phyloP scores from a whole-genome alignment of 352 stramenopile genomes.

The Globisporangium rhizosaccharum region DNA sequence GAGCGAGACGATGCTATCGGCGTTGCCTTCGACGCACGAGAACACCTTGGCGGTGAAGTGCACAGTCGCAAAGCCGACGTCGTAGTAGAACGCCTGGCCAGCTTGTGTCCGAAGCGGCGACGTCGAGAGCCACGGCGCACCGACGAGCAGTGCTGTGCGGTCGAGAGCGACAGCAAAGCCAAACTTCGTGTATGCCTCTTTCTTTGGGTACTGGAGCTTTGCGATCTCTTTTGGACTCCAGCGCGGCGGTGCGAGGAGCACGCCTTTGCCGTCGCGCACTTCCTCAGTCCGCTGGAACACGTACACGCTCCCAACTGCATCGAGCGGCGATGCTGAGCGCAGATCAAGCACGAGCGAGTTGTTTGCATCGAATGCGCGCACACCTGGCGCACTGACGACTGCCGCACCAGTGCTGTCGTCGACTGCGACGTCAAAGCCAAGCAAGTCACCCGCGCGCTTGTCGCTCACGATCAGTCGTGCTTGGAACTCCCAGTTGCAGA shows the following conservation, averaged over 20 bases:
- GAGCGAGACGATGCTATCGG: slow-evolving; percentile 48
- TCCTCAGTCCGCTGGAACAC: slow-evolving; percentile 59
- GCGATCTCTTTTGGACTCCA: slow-evolving; percentile 67
- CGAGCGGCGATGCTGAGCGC: slow-evolving; percentile 19
- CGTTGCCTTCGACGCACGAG: slow-evolving; percentile 55
- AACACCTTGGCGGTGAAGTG: slow-evolving; percentile 58
- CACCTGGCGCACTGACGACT: slow-evolving; percentile 71
- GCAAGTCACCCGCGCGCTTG: slow-evolving; percentile 79
- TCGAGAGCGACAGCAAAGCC: slow-evolving; percentile 51
- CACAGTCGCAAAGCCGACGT: slow-evolving; percentile 45
- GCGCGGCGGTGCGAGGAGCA: slow-evolving; percentile 49
- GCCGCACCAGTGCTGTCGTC: slow-evolving; percentile 79
- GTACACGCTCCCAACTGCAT: slow-evolving; percentile 60
- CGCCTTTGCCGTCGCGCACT: slow-evolving; percentile 60
- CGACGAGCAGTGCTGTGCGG: slow-evolving; percentile 49
- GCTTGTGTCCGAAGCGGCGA: slow-evolving; percentile 27
- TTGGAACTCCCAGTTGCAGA: slow-evolving; percentile 88
- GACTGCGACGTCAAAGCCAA: slow-evolving; percentile 85
- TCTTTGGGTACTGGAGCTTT: slow-evolving; percentile 76
- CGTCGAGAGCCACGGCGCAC: slow-evolving; percentile 50
- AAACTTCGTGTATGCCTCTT: slow-evolving; percentile 49
- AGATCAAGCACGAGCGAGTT: slow-evolving; percentile 55
- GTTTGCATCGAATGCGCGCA: slow-evolving; percentile 78
- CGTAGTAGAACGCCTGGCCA: slow-evolving; percentile 65
- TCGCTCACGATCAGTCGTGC: slow-evolving; percentile 85